Evolutionary conservation across 495 filamentous ascomycete genomes (phyloP).

Genomic region (Hypoxylon crocopeplum): DNA sequence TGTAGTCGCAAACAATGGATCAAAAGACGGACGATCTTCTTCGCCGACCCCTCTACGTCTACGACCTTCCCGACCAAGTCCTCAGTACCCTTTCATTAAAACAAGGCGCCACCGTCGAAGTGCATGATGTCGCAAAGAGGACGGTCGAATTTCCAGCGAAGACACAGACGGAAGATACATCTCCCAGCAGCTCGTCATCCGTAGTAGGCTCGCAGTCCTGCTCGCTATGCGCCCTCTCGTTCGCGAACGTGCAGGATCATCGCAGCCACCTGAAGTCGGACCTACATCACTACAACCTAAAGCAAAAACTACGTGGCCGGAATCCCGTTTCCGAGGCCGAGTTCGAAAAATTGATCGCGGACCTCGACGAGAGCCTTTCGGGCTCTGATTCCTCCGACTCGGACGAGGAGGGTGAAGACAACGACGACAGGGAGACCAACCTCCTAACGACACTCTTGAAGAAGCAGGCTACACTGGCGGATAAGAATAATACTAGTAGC

Average conservation of each 20-base stretch:
- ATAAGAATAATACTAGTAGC: slow-evolving; percentile 37
- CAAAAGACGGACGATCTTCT: slow-evolving; percentile 45
- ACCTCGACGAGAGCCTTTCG: slow-evolving; percentile 89
- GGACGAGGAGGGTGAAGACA: slow-evolving; percentile 58
- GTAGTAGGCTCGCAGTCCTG: slow-evolving; percentile 76
- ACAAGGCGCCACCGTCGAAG: slow-evolving; percentile 45
- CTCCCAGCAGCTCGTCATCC: slow-evolving; percentile 29
- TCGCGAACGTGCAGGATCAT: slow-evolving; percentile 78
- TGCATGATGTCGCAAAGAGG: slow-evolving; percentile 34
- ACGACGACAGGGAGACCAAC: slow-evolving; percentile 57
- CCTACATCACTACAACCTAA: slow-evolving; percentile 91
- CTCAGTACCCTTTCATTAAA: slow-evolving; percentile 72
- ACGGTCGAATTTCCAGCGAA: slow-evolving; percentile 20
- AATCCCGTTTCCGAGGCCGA: slow-evolving; percentile 74
- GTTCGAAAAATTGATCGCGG: slow-evolving; percentile 82
- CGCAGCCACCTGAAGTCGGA: slow-evolving; percentile 88
- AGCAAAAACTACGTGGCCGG: slow-evolving; percentile 78
- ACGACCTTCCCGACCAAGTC: slow-evolving; percentile 82
- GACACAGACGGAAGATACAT: slow-evolving; percentile 48
- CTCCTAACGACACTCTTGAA: slow-evolving; percentile 77
- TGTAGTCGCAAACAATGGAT: slow-evolving; percentile 20
- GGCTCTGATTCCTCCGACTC: slow-evolving; percentile 69
- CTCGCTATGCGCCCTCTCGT: slow-evolving; percentile 76
- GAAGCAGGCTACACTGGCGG: slow-evolving; percentile 77
- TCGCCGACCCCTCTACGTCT: slow-evolving; percentile 65